These are phyloP conservation scores for Fusarium sp. DNA, from an alignment of 2,329 filamentous ascomycete species.

Conservation along the genomic window DNA sequence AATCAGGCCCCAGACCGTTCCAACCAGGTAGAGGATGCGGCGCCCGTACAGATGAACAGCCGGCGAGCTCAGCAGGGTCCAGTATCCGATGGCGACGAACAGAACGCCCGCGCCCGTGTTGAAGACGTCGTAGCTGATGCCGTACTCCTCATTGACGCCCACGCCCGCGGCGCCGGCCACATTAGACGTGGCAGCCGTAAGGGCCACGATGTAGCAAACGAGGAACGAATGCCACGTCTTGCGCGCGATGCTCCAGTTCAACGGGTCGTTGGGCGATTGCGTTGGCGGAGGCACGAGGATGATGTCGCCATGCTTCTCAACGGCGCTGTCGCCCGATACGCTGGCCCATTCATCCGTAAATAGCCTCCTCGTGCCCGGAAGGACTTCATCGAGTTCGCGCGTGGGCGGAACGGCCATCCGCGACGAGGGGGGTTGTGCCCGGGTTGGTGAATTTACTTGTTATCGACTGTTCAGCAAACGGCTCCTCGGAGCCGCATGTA, in stretches of 20 bases:
- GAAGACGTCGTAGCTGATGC: slow-evolving; percentile 66
- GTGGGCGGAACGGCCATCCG: slow-evolving; percentile 42
- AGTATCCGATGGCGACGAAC: slow-evolving; percentile 71
- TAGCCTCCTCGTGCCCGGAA: slow-evolving; percentile 51
- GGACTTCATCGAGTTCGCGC: slow-evolving; percentile 44
- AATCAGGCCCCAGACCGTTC: slow-evolving; percentile 63
- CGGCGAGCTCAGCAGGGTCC: slow-evolving; percentile 67
- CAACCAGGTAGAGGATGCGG: slow-evolving; percentile 68
- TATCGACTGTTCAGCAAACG: slow-evolving; percentile 31
- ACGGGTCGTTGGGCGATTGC: slow-evolving; percentile 66
- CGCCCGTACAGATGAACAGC: slow-evolving; percentile 70
- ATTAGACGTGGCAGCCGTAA: slow-evolving; percentile 71
- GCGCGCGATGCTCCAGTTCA: slow-evolving; percentile 65
- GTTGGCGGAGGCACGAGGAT: slow-evolving; percentile 70
- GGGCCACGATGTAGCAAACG: slow-evolving; percentile 67
- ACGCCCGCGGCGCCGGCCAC: slow-evolving; percentile 68
- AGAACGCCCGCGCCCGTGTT: slow-evolving; percentile 72
- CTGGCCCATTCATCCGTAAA: slow-evolving; percentile 49
- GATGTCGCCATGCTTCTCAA: slow-evolving; percentile 59
- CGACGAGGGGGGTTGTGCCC: background rate
- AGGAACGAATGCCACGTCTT: slow-evolving; percentile 67
- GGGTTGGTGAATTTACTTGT: slow-evolving; percentile 13
- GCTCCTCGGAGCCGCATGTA: slow-evolving; percentile 44
- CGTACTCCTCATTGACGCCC: slow-evolving; percentile 65
- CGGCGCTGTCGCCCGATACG: slow-evolving; percentile 40